phyloP scores from a whole-genome alignment of 768 basidiomycete genomes.

The Kwoniella pini region DNA sequence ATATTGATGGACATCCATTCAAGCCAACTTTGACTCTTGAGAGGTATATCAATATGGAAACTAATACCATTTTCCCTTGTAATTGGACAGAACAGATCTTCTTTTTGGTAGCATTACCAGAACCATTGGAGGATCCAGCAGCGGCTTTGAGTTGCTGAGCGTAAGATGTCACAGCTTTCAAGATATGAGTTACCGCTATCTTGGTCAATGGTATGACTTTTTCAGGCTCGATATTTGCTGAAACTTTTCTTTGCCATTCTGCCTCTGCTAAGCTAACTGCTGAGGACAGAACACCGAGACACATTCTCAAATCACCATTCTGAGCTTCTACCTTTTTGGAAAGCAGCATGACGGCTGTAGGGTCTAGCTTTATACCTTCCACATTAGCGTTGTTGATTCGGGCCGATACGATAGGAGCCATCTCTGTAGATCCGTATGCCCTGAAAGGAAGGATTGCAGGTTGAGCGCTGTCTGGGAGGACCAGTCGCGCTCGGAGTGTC shows the following conservation, averaged over 20 bases:
- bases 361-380: constrained; percentile 43
- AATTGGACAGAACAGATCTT: constrained; percentile 53
- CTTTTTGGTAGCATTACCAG: constrained; percentile 20
- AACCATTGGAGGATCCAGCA: constrained; percentile 24
- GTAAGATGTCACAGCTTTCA: constrained; percentile 52
- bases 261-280: constrained; percentile 51
- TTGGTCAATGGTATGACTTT: constrained; percentile 32
- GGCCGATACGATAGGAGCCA: constrained; percentile 50
- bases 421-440: constrained; percentile 50
- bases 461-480: constrained; percentile 40
- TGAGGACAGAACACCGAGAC: constrained; percentile 47
- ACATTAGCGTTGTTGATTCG: constrained; percentile 38
- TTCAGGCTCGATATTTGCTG: constrained; percentile 4
- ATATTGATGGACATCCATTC: constrained; percentile 30
- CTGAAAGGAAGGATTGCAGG: constrained; percentile 52
- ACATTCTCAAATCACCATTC: constrained; percentile 55
- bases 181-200: constrained; percentile 48
- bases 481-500: constrained; percentile 49
- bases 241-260: constrained; percentile 51
- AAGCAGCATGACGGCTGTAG: constrained; percentile 53
- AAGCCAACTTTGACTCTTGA: constrained; percentile 31
- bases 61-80: constrained; percentile 54
- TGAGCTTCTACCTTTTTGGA: constrained; percentile 54
- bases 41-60: constrained; percentile 47
- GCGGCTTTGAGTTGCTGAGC: constrained; percentile 48